Base-by-base conservation (phyloP, 176 grass and related monocot species). In the Carex littledalei region DNA sequence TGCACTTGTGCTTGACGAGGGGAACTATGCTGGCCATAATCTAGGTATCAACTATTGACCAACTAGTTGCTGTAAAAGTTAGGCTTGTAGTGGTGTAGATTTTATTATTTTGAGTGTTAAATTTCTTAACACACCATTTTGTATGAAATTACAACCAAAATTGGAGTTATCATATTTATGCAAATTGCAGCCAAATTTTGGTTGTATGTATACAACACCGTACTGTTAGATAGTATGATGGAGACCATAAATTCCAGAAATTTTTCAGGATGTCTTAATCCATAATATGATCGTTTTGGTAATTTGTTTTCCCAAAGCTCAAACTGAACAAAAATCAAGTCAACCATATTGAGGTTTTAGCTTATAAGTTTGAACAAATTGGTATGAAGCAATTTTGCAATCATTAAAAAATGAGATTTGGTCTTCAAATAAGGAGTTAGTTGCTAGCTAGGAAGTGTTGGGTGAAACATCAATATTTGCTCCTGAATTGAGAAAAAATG, bases 1-100 rank as follows among this genome's bases (percentile, higher is more conserved):
- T 60, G 88, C 87, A 47, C 57, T 85, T 70, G 82, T 94, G 53
- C 92, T 97, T 74, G 95, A 94, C 0, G 91, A 98, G 77, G 85
- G 90, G 0, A 84, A 95, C 79, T 92, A 94, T 53, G 63, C 89
- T 53, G 31, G 89, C 63, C 89, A 88, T 43, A 99, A 86, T 81
- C 53, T 85, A 59, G 96, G 93, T 78, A 78, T 78, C 8, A 2
- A 55, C 24, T 78, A 31, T 54, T 50, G 3, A 74, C 43, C 70
- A 74, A 74, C 68, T 20, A n/a, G n/a, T 74, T 47, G 9, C 70
- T 49, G 17, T 74, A 12, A 50, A 43, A n/a, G 16, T 41, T 10
- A 18, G 16, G 16, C 29, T 17, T 41, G 67, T 43, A n/a, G 6
- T 10, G n/a, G 24, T 76, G 12, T 76, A 76, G 43, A 75, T 53